phyloP scores from a whole-genome alignment of 1,284 basidiomycete genomes.

The Singerocomus inundabilis region DNA sequence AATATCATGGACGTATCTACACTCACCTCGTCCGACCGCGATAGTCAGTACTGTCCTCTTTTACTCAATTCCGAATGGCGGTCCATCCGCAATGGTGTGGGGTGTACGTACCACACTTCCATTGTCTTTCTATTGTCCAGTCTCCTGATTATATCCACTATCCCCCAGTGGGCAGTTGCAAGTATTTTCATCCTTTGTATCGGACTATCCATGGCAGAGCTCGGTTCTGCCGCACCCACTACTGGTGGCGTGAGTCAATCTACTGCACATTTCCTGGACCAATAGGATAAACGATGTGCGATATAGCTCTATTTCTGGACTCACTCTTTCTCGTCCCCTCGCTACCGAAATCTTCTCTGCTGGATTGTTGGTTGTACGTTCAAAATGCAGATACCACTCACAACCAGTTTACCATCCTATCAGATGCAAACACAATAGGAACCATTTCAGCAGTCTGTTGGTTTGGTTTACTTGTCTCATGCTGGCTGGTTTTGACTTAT shows the following conservation, averaged over 20 bases:
- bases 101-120: constrained; percentile 48
- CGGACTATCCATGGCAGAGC: constrained; percentile 45
- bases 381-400: neutral
- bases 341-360: constrained; percentile 63
- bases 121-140: neutral
- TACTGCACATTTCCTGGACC: neutral
- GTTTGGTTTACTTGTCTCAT: constrained; percentile 6
- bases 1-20: neutral
- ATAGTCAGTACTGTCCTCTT: constrained; percentile 57
- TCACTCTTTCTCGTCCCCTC: constrained; percentile 61
- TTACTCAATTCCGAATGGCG: constrained; percentile 76
- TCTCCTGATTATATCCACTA: neutral
- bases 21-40: constrained; percentile 26
- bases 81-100: constrained; percentile 81
- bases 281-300: neutral
- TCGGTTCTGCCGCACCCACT: constrained; percentile 46
- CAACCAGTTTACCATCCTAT: neutral
- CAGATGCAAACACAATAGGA: constrained; percentile 74
- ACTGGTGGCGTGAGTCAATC: constrained; percentile 61
- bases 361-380: constrained; percentile 78
- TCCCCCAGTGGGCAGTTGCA: constrained; percentile 28
- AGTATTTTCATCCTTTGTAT: constrained; percentile 39
- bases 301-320: constrained; percentile 76
- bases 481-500: neutral
- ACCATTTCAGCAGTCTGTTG: constrained; percentile 54